Percentiles rank a stretch among this genome's conserved stretches.
Evolutionary conservation across 192 early-diverging fungal genomes (phyloP).

Genomic region (Coemansia sp.): DNA sequence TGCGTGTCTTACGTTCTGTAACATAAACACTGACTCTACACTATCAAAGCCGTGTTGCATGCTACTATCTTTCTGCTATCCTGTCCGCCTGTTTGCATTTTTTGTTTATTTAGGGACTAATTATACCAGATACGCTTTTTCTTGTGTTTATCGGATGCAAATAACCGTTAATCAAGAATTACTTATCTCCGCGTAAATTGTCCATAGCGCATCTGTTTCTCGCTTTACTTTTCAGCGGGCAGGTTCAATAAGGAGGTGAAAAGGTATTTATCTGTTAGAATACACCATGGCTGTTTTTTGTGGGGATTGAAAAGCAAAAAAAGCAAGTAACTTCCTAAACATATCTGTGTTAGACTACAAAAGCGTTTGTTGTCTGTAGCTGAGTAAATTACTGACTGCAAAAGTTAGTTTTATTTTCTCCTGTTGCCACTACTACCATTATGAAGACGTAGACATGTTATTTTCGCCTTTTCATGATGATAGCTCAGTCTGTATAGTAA

Average conservation of each 20-base stretch:
- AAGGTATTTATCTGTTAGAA: background rate
- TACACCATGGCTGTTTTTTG: background rate
- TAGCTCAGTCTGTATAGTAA: background rate
- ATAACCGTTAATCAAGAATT: background rate
- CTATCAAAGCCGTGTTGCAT: background rate
- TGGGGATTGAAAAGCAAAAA: background rate
- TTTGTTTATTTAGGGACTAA: background rate
- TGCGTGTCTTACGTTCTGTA: too few relatives aligned
- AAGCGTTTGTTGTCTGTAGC: background rate
- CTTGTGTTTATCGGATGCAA: background rate
- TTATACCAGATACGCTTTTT: background rate
- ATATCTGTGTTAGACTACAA: constrained; percentile 3
- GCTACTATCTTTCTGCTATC: background rate
- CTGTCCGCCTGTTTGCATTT: background rate
- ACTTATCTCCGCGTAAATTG: background rate
- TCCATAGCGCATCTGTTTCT: background rate
- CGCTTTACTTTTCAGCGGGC: background rate
- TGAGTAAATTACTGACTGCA: background rate
- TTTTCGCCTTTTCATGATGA: too few relatives aligned
- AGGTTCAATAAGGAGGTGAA: background rate
- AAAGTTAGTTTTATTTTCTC: background rate
- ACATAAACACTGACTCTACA: too few relatives aligned
- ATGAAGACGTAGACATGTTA: background rate
- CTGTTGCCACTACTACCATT: background rate
- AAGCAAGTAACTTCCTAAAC: constrained; percentile 8